Evolutionary conservation across 2,329 filamentous ascomycete species (phyloP).

Genomic region (Talaromyces sp.): DNA sequence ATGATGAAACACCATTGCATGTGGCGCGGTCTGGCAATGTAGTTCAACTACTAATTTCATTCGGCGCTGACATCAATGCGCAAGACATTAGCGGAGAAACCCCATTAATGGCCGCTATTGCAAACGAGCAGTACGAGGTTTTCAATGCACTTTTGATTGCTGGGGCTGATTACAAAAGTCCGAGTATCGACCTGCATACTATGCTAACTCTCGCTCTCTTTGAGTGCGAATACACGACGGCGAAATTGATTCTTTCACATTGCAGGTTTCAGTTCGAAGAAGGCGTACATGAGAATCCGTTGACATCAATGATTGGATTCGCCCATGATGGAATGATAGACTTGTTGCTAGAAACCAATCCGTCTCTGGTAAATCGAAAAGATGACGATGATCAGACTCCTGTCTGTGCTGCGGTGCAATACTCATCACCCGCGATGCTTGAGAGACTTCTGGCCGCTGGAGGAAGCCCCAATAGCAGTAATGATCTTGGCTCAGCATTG

Average conservation of each 20-base stretch:
- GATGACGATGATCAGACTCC: background rate
- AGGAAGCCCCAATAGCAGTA: background rate
- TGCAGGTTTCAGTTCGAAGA: background rate
- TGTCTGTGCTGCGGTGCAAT: background rate
- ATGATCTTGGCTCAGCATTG: background rate
- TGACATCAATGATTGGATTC: background rate
- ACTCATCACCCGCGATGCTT: background rate
- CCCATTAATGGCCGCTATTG: background rate
- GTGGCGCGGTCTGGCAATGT: background rate
- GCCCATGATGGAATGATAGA: background rate
- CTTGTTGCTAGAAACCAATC: background rate
- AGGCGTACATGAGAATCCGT: too few species aligned
- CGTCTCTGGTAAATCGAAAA: background rate
- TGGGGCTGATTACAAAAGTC: background rate
- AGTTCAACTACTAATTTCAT: background rate
- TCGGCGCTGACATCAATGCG: background rate
- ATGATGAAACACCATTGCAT: background rate
- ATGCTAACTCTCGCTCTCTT: too few species aligned
- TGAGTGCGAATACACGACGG: background rate
- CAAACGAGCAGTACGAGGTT: background rate
- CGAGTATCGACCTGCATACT: too few species aligned
- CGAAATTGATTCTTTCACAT: background rate
- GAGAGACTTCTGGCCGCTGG: background rate
- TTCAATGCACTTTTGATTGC: background rate
- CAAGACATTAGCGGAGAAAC: background rate